These are phyloP conservation scores for Hyaloscypha variabilis DNA, from an alignment of 495 filamentous ascomycete genomes.

Conservation along the genomic window DNA sequence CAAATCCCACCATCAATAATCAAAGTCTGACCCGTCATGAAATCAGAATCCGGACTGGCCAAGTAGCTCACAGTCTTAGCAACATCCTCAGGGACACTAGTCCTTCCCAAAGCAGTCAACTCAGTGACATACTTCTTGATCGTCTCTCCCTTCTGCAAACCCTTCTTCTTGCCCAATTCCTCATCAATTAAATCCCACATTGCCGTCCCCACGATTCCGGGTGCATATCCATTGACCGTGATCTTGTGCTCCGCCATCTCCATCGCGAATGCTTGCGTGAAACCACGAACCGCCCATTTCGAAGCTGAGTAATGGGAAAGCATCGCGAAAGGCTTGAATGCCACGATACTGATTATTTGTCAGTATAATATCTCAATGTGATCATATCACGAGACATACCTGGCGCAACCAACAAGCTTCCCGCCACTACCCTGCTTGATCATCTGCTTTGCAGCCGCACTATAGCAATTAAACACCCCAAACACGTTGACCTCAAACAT, in stretches of 20 bases:
- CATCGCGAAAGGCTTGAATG: conserved; percentile 53
- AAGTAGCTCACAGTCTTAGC: conserved; percentile 59
- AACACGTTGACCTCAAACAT: conserved; percentile 59
- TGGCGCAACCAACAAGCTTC: conserved; percentile 58
- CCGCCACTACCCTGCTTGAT: conserved; percentile 50
- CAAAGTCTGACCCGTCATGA: conserved; percentile 64
- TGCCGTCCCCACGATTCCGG: conserved; percentile 61
- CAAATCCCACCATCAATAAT: conserved; percentile 65
- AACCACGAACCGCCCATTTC: conserved; percentile 62
- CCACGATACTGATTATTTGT: conserved; percentile 44
- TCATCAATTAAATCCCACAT: conserved; percentile 66
- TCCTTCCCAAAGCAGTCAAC: conserved; percentile 52
- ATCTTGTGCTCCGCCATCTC: conserved; percentile 59
- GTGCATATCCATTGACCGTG: conserved; percentile 64
- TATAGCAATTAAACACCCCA: conserved; percentile 62
- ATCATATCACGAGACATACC: conserved; percentile 26
- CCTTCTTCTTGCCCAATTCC: conserved; percentile 47
- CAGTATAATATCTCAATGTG: neutral
- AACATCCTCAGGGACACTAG: conserved; percentile 60
- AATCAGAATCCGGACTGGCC: conserved; percentile 55
- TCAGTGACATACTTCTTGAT: conserved; percentile 47
- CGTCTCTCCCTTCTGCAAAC: conserved; percentile 51
- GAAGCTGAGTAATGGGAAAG: conserved; percentile 59
- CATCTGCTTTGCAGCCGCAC: conserved; percentile 54
- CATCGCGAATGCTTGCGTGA: conserved; percentile 61